Evolutionary conservation across 129 eudicot species (phyloP).

Genomic region (Centella asiatica): DNA sequence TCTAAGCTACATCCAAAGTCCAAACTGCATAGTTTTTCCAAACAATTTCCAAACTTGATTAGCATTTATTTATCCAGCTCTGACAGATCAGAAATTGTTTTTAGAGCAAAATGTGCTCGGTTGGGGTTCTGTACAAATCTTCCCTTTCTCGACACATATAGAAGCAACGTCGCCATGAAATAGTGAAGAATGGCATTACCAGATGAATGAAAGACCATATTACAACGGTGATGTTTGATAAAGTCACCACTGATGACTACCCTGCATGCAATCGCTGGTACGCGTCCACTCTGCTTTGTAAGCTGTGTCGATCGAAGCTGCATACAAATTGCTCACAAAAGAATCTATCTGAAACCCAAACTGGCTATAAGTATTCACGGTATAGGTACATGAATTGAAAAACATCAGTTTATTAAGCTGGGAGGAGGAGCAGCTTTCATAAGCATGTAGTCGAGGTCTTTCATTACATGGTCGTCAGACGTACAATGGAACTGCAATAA

Average conservation of each 20-base stretch:
- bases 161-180: background rate
- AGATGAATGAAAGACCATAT: background rate
- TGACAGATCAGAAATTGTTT: background rate
- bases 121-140: background rate
- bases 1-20: too few relatives aligned
- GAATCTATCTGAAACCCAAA: background rate
- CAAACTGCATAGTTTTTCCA: too few relatives aligned
- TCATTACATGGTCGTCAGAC: background rate
- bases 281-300: background rate
- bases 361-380: background rate
- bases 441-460: constrained; percentile 9
- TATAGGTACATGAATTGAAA: background rate
- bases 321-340: background rate
- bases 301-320: background rate
- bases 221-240: too few relatives aligned
- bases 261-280: background rate
- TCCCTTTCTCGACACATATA: background rate
- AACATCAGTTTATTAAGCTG: constrained; percentile 1
- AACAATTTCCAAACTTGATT: too few relatives aligned
- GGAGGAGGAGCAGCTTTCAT: constrained; percentile 10
- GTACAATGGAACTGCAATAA: constrained; percentile 7
- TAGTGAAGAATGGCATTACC: background rate
- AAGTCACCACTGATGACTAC: background rate
- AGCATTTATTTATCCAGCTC: background rate
- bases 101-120: background rate